Evolutionary conservation across 805 yeast species (phyloP), one percentile per base, ranked within the genome.

Genomic region (Lipomyces yamadae): DNA sequence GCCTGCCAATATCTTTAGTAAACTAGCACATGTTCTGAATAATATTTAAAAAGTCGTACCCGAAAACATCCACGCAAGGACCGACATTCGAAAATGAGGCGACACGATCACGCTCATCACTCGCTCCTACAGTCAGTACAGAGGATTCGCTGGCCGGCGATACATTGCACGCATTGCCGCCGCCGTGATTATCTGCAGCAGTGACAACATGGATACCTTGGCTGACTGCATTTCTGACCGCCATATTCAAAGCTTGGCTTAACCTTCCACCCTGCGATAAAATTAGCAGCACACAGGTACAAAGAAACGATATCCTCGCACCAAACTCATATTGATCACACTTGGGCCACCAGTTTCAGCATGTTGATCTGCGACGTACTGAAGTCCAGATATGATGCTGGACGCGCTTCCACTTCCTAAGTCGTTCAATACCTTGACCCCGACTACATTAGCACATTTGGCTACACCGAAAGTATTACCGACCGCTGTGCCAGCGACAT

Each of bases 401-500:
- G 93, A 85, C 89, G 89, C 88, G 56, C 90, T 80, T 75, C 96
- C 96, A 7, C 91, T 86, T 72, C 96, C 96, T 76, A 88, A 87
- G 37, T 91, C 86, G 79, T 88, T 86, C 78, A 91, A 83, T 8
- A 67, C 97, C 77, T 91, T 91, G 67, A 91, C 90, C 37, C 96
- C 96, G 73, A 89, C 92, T 63, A 91, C 78, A 29, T 87, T 82
- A 8, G 93, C 95, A 61, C 85, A 82, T 79, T 92, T 91, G 64
- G 97, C 93, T 63, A 91, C 91, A 80, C 97, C 97, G 71, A 88
- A 91, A 61, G 85, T 81, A 68, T 82, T 82, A 30, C 95, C 89
- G 60, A 88, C 97, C 74, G 93, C 91, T 45, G 96, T 92, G 79
- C 97, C 98, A n/a, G 97, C 97, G 81, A 96, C 91, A 76, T 92